A percentile compares a stretch with the other conserved stretches of the same genome.
Evolutionary conservation across 2,329 filamentous ascomycete genomes (phyloP).

Genomic region (Didymella segeticola): DNA sequence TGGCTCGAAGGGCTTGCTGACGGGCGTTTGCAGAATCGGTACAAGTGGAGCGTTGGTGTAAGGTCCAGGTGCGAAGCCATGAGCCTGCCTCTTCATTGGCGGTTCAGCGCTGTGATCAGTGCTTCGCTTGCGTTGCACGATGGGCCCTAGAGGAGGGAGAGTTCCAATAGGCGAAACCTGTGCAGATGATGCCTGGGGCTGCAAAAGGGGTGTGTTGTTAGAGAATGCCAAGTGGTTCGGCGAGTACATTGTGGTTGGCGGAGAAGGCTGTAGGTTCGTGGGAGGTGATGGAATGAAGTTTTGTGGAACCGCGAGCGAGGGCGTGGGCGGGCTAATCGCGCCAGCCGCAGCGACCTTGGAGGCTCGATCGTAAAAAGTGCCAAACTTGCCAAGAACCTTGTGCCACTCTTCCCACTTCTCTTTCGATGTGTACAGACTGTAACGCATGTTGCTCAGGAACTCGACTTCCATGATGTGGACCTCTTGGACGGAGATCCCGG

Average conservation of each 20-base stretch:
- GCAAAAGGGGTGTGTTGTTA: slow-evolving; percentile 49
- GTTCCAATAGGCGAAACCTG: slow-evolving; percentile 53
- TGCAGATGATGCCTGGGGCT: slow-evolving; percentile 51
- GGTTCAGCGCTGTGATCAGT: slow-evolving; percentile 63
- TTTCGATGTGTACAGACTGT: slow-evolving; percentile 86
- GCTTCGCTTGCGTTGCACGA: slow-evolving; percentile 62
- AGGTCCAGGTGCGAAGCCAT: slow-evolving; percentile 45
- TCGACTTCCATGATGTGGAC: slow-evolving; percentile 99
- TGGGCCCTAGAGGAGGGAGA: slow-evolving; percentile 52
- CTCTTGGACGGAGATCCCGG: slow-evolving; percentile 88
- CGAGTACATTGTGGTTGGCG: slow-evolving; percentile 53
- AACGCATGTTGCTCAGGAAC: slow-evolving; percentile 97
- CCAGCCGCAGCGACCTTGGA: slow-evolving; percentile 55
- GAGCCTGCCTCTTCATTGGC: slow-evolving; percentile 60
- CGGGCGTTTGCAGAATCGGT: slow-evolving; percentile 44
- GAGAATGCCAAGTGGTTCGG: slow-evolving; percentile 53
- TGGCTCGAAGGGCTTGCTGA: slow-evolving; percentile 44
- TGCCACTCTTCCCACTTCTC: slow-evolving; percentile 90
- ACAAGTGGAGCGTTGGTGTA: slow-evolving; percentile 46
- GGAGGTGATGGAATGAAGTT: slow-evolving; percentile 60
- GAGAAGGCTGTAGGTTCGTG: slow-evolving; percentile 58
- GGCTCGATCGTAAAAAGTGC: slow-evolving; percentile 79
- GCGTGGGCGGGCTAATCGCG: slow-evolving; percentile 45
- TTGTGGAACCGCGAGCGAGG: slow-evolving; percentile 50
- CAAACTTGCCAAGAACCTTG: slow-evolving; percentile 79